Percentiles rank a stretch among this genome's conserved stretches.
These are phyloP conservation scores for Chaetothyriales sp. DNA, from an alignment of 2,329 filamentous ascomycete species.

Conservation along the genomic window DNA sequence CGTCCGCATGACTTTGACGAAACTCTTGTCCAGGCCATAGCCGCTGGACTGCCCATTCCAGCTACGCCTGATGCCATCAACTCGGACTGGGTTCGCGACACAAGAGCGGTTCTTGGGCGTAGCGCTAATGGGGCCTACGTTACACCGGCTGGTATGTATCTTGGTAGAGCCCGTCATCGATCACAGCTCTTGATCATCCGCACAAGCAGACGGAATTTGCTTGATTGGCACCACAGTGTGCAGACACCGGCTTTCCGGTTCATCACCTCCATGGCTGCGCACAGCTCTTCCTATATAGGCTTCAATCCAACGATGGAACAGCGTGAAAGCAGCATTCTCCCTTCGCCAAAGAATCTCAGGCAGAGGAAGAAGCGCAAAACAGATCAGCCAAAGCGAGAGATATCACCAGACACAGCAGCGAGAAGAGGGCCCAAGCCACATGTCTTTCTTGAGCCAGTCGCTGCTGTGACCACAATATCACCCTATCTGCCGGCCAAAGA, in stretches of 20 bases:
- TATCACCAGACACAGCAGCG: neutral
- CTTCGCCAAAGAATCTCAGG: conserved; percentile 15
- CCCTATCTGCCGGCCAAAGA: neutral
- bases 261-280: conserved; percentile 13
- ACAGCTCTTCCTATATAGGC: conserved; percentile 9
- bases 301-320: neutral
- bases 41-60: conserved; percentile 13
- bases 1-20: conserved; percentile 15
- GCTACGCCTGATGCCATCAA: conserved; percentile 8
- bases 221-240: conserved; percentile 15
- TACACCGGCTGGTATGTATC: conserved; percentile 19
- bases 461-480: neutral
- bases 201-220: conserved; percentile 10
- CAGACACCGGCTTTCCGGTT: conserved; percentile 7
- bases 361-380: neutral
- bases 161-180: conserved; percentile 1
- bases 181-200: conserved; percentile 12
- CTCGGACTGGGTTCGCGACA: conserved; percentile 13
- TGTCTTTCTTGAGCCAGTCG: neutral
- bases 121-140: conserved; percentile 25
- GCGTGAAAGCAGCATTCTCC: conserved; percentile 2
- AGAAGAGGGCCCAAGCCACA: neutral
- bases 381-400: neutral
- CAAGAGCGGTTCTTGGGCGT: conserved; percentile 9
- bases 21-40: conserved; percentile 9